Conservation (phyloP, 2,329 filamentous ascomycete species). For the Monascus ruber region DNA sequence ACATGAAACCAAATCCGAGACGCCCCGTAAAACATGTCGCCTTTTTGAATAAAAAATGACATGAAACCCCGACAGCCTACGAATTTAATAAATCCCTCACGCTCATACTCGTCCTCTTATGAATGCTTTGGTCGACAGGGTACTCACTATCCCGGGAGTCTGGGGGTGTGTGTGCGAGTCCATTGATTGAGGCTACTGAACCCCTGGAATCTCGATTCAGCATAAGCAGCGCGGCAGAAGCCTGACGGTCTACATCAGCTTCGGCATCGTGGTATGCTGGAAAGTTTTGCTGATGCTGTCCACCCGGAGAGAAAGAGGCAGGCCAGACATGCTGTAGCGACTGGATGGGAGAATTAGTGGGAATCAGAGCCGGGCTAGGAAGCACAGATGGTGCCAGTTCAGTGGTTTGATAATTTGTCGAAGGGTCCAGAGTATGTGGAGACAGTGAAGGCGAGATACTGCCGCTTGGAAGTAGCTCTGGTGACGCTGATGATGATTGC, state of each 20-base stretch:
- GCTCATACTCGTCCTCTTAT: constrained; percentile 40
- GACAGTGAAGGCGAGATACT: constrained; percentile 17
- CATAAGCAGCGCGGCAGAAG: constrained; percentile 79
- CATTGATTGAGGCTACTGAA: constrained; percentile 22
- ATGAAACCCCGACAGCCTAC: constrained; percentile 11
- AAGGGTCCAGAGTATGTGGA: constrained; percentile 17
- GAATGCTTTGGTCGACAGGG: constrained; percentile 6
- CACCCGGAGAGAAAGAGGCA: constrained; percentile 11
- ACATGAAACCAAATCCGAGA: too few relatives aligned
- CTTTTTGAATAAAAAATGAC: too few relatives aligned
- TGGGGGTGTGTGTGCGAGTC: constrained; percentile 6
- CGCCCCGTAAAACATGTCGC: too few relatives aligned
- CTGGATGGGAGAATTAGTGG: constrained; percentile 13
- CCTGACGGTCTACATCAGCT: constrained; percentile 60
- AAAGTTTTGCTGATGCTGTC: constrained; percentile 21
- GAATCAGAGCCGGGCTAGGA: constrained; percentile 25
- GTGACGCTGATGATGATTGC: constrained; percentile 25
- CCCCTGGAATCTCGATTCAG: constrained; percentile 65
- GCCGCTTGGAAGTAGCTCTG: constrained; percentile 18
- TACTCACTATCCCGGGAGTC: constrained; percentile 2
- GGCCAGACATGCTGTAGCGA: constrained; percentile 10
- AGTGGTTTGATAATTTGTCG: constrained; percentile 7
- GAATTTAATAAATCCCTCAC: constrained; percentile 45
- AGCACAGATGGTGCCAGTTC: constrained; percentile 22
- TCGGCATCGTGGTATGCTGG: constrained; percentile 35